Evolutionary conservation across 768 basidiomycete species (phyloP).

Genomic region (Termitomyces heimii): DNA sequence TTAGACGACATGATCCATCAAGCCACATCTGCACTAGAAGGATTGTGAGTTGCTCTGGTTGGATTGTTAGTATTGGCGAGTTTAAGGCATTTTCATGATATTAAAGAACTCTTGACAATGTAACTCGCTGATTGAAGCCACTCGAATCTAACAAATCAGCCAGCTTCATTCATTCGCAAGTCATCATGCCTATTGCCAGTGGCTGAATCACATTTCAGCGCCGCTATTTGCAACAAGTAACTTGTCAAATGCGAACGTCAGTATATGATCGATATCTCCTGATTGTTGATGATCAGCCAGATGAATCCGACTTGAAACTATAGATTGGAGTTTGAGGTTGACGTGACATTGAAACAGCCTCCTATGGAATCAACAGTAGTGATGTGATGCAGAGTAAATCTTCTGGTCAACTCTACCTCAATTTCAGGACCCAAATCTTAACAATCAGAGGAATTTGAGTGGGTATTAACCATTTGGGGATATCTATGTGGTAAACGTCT

Average conservation of each 20-base stretch:
- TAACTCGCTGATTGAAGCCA: too few species aligned
- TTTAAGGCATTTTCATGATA: not conserved
- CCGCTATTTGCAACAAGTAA: not conserved
- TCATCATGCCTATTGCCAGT: not conserved
- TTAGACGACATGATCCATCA: constrained; percentile 21
- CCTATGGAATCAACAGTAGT: not conserved
- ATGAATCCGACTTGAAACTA: not conserved
- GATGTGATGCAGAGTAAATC: not conserved
- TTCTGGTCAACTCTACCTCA: too few species aligned
- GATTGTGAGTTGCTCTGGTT: not conserved
- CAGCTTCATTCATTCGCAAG: not conserved
- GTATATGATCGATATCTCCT: not conserved
- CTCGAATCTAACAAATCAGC: not conserved
- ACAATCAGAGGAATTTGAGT: too few species aligned
- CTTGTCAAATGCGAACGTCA: not conserved
- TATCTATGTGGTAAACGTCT: too few species aligned
- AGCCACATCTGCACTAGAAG: constrained; percentile 6
- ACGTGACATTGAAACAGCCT: not conserved
- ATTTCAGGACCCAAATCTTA: too few species aligned
- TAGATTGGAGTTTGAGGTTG: not conserved
- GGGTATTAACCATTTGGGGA: too few species aligned
- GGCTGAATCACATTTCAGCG: not conserved
- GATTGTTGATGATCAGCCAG: not conserved
- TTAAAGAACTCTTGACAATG: not conserved
- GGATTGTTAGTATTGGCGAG: not conserved